Evolutionary conservation across 345 rosid species (phyloP), one percentile per base, ranked within the genome.

Genomic region (Erucastrum elatum): DNA sequence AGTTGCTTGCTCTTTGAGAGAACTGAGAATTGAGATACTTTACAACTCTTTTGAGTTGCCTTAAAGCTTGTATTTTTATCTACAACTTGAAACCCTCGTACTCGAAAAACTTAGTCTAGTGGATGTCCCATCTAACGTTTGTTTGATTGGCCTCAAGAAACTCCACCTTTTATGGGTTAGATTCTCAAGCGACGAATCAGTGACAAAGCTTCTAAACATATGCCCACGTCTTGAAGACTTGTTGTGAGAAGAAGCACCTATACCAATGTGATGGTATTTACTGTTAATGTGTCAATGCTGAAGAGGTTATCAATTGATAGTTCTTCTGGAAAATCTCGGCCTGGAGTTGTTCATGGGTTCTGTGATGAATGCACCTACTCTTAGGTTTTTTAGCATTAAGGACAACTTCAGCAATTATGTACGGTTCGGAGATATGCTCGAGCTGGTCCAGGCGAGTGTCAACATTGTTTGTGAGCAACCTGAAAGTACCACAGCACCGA

Each of bases 281-380:
- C 12, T 1, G 15, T 75, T 6, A 0, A 55, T 53, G 78, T 66
- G 12, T 37, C 78, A 25, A 75, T 71, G 25, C 1, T 75, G 16
- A 65, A 3, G 11, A 66, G 41, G 25, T 56, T 75, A 55, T 65
- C 29, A 21, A 75, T 75, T 6, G 56, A 55, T 35, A 34, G 12
- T 56, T 0, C 70, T 5, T 27, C 12, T 5, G 16, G 58, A 39
- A 27, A 9, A 3, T 55, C 64, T 26, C 39, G 41, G 4, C 39
- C 64, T 66, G 5, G 8, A 25, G 72, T 66, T 66, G 41, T 16
- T 66, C 56, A 35, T 66, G 72, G 79, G n/a, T 77, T 77, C 33
- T 77, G 64, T 26, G 56, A 51, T 77, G 1, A 63, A 62, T 33
- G 8, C 75, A 11, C 80, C 80, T 70, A 49, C 56, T 62, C 63